Conservation (phyloP, 2,329 filamentous ascomycete genomes). For the Davidsoniella virescens region DNA sequence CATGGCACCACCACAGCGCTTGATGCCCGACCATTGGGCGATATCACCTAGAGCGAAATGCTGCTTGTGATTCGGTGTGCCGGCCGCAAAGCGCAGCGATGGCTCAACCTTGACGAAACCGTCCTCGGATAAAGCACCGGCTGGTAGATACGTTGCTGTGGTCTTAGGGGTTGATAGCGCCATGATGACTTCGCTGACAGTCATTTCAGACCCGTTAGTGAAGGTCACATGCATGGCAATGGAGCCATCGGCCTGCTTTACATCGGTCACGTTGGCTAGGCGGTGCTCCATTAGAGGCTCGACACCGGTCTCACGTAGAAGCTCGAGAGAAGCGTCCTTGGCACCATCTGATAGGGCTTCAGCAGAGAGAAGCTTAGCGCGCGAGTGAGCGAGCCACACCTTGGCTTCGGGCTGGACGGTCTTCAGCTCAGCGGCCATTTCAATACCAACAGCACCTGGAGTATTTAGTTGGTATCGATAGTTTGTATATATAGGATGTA, state of each 20-base stretch:
- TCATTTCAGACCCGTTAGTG: constrained; percentile 40
- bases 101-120: constrained; percentile 48
- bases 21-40: constrained; percentile 59
- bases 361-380: constrained; percentile 51
- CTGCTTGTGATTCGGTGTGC: constrained; percentile 36
- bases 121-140: constrained; percentile 40
- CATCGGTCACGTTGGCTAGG: constrained; percentile 31
- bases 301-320: constrained; percentile 47
- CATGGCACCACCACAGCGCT: constrained; percentile 62
- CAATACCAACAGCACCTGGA: constrained; percentile 54
- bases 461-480: constrained; percentile 16
- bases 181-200: constrained; percentile 50
- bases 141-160: constrained; percentile 46
- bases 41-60: constrained; percentile 61
- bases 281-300: constrained; percentile 47
- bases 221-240: constrained; percentile 36
- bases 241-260: constrained; percentile 27
- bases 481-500: too few species aligned
- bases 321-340: constrained; percentile 42
- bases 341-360: constrained; percentile 56
- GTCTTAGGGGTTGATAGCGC: constrained; percentile 49
- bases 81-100: constrained; percentile 28
- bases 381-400: constrained; percentile 62
- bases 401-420: constrained; percentile 43
- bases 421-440: constrained; percentile 70